Evolutionary conservation across 2,329 filamentous ascomycete genomes (phyloP).

Genomic region (Lecanicillium sp.): DNA sequence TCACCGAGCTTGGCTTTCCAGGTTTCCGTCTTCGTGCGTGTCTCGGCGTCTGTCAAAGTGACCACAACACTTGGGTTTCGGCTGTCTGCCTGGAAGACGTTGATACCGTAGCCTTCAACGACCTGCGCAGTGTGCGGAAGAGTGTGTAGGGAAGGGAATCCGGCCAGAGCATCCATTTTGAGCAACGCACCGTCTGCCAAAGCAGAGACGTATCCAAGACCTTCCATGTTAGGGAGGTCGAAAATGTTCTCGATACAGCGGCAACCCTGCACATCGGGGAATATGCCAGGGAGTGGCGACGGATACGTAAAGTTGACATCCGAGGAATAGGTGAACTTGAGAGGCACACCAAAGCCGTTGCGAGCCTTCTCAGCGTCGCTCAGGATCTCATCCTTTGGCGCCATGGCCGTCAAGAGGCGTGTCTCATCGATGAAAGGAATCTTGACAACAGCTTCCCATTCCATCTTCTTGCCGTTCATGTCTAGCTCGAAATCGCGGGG

Average conservation of each 20-base stretch:
- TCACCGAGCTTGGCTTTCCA: slow-evolving; percentile 77
- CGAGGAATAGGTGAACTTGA: slow-evolving; percentile 85
- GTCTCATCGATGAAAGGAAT: slow-evolving; percentile 97
- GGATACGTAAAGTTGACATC: slow-evolving; percentile 76
- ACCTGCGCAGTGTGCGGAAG: slow-evolving; percentile 75
- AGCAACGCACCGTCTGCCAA: slow-evolving; percentile 78
- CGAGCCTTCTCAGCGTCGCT: slow-evolving; percentile 69
- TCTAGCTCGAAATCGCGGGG: slow-evolving; percentile 94
- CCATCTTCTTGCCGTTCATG: slow-evolving; percentile 99
- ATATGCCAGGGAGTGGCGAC: slow-evolving; percentile 80
- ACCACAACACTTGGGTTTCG: slow-evolving; percentile 95
- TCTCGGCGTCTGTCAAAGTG: slow-evolving; percentile 69
- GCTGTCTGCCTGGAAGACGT: slow-evolving; percentile 92
- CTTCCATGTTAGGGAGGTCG: slow-evolving; percentile 87
- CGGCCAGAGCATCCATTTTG: slow-evolving; percentile 75
- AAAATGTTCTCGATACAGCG: slow-evolving; percentile 95
- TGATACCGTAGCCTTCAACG: slow-evolving; percentile 69
- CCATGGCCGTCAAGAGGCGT: slow-evolving; percentile 78
- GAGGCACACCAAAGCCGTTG: slow-evolving; percentile 83
- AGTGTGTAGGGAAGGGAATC: slow-evolving; percentile 85
- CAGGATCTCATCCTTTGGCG: slow-evolving; percentile 71
- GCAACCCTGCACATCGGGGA: slow-evolving; percentile 81
- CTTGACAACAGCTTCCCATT: slow-evolving; percentile 98
- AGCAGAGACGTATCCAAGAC: slow-evolving; percentile 76
- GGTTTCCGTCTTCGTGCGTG: slow-evolving; percentile 59